Conservation (phyloP, 495 filamentous ascomycete genomes). For the Lepraria neglecta region DNA sequence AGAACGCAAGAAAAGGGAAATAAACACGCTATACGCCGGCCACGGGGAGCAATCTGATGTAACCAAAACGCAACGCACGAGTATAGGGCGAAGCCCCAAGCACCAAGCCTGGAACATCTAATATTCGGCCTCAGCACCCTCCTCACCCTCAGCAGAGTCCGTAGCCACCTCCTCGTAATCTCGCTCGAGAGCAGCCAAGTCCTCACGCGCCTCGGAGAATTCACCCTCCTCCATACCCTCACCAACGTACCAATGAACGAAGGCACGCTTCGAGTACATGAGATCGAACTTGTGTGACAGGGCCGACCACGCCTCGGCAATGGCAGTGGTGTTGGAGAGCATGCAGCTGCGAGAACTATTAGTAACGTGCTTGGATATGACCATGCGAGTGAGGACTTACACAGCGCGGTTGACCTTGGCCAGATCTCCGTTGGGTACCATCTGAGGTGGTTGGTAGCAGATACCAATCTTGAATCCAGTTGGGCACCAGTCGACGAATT, state of each 20-base stretch:
- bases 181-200: slow-evolving; percentile 93
- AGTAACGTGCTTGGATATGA: slow-evolving; percentile 16
- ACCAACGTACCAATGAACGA: slow-evolving; percentile 99
- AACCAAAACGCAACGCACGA: slow-evolving; percentile 8
- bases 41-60: slow-evolving; percentile 18
- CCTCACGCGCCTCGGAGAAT: slow-evolving; percentile 98
- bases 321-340: slow-evolving; percentile 99
- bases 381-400: slow-evolving; percentile 48
- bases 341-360: slow-evolving; percentile 63
- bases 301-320: slow-evolving; percentile 96
- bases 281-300: slow-evolving; percentile 98
- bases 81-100: not conserved
- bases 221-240: slow-evolving; percentile 99
- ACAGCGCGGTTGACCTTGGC: slow-evolving; percentile 97
- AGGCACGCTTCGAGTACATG: slow-evolving; percentile 99
- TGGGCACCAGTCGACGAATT: slow-evolving; percentile 99
- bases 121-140: slow-evolving; percentile 90
- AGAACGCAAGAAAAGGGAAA: slow-evolving; percentile 11
- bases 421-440: slow-evolving; percentile 92
- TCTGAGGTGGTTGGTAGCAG: slow-evolving; percentile 95
- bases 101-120: slow-evolving; percentile 44
- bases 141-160: slow-evolving; percentile 87
- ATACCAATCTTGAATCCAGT: slow-evolving; percentile 99
- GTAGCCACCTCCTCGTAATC: slow-evolving; percentile 99
- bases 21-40: slow-evolving; percentile 15